phyloP scores from a whole-genome alignment of 164 flowering plant species.

The Aristolochia contorta region DNA sequence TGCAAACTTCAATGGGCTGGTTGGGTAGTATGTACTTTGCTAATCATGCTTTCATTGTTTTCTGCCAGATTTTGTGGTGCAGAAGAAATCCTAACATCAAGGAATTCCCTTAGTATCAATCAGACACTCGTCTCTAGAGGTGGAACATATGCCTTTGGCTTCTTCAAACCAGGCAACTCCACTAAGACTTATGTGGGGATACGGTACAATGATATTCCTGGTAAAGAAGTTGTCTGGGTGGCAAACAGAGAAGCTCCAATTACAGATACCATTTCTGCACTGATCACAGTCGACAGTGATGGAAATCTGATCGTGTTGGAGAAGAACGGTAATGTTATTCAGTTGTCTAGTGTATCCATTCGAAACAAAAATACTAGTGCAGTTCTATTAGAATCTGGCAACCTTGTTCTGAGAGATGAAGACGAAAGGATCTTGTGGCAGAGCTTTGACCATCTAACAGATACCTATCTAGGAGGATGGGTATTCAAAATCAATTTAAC shows the following conservation, averaged over 20 bases:
- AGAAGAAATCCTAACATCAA: too few relatives aligned
- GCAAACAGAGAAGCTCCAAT: conserved; percentile 30
- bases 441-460: conserved; percentile 9
- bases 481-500: neutral
- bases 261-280: conserved; percentile 1
- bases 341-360: conserved; percentile 18
- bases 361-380: conserved; percentile 6
- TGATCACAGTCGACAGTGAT: conserved; percentile 7
- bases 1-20: too few relatives aligned
- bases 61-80: too few relatives aligned
- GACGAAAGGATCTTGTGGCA: conserved; percentile 1
- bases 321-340: conserved; percentile 6
- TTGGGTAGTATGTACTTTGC: too few relatives aligned
- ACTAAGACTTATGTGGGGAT: conserved; percentile 6
- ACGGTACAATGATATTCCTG: conserved; percentile 8
- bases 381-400: conserved; percentile 17
- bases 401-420: conserved; percentile 20
- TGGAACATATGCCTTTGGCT: conserved; percentile 1
- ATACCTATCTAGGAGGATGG: conserved; percentile 4
- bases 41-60: too few relatives aligned
- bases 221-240: conserved; percentile 26
- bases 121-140: conserved; percentile 6
- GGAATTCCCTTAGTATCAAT: too few relatives aligned
- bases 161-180: conserved; percentile 9
- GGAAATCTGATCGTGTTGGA: conserved; percentile 21